Evolutionary conservation across 1,139 yeast species (phyloP), one percentile per base, ranked within the genome.

Genomic region (Pichia sp.): DNA sequence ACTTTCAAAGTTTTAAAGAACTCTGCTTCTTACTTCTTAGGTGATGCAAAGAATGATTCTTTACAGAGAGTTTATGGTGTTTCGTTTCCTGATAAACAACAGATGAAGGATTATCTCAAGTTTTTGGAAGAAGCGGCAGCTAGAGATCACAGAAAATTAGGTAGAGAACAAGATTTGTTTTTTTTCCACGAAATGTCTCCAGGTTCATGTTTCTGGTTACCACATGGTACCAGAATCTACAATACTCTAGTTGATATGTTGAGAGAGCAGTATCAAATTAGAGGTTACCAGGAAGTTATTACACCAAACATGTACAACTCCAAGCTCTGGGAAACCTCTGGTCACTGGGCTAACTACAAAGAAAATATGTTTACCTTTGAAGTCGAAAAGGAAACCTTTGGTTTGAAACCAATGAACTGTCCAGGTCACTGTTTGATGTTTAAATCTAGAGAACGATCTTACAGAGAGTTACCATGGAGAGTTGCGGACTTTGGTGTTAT

Each of bases 61-160:
- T 74, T 93, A 63, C 99, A 93, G 69, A 85, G 99, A 72, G 78
- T 93, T 44, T 93, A 93, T 61, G 99, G 99, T 76, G 82, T 91
- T 51, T 85, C 97, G 18, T 93, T 93, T 88, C 99, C 99, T 48
- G 98, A 91, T 64, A 91, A 93, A 73, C 88, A 89, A 67, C 76
- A 79, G 56, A 84, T 93, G 95, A 93, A 86, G 56, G 97, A 85
- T 55, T 96, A 93, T 62, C 67, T 91, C 68, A 85, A 88, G 63
- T 93, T 91, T 68, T 74, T 93, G 60, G 94, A 86, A 58, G 98
- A 93, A 67, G 99, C 99, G 39, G 85, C 95, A 45, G 79, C 81
- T 64, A 85, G 98, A 71, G 98, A 93, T 65, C 99, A 93, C 67
- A 80, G 98, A 68, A 89, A 81, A 67, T 82, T 93, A 52, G 99